phyloP scores from a whole-genome alignment of 495 filamentous ascomycete species.

The Physcia stellaris region DNA sequence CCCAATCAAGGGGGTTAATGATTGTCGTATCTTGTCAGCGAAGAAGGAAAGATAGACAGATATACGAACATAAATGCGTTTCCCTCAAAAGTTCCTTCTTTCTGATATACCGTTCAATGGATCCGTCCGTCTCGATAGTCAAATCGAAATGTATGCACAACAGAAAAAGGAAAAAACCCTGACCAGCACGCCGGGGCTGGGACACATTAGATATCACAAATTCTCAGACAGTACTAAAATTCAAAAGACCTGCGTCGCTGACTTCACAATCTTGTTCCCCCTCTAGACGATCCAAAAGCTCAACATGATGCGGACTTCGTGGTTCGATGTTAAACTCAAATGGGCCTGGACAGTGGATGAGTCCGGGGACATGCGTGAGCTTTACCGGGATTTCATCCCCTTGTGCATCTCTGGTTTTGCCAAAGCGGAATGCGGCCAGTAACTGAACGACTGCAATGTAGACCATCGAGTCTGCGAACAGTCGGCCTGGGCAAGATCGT shows the following conservation, averaged over 20 bases:
- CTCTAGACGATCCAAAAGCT: constrained; percentile 25
- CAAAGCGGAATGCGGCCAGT: constrained; percentile 28
- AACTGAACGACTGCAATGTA: constrained; percentile 23
- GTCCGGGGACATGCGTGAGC: constrained; percentile 21
- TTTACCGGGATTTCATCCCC: constrained; percentile 19
- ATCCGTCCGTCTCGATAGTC: too few relatives aligned
- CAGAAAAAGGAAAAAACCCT: too few relatives aligned
- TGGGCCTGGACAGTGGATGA: constrained; percentile 27
- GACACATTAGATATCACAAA: too few relatives aligned
- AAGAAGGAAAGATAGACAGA: too few relatives aligned
- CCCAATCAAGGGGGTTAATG: too few relatives aligned
- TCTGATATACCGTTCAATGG: too few relatives aligned
- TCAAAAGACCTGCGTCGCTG: constrained; percentile 14
- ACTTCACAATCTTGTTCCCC: constrained; percentile 29
- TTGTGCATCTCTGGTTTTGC: constrained; percentile 15
- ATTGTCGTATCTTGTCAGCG: too few relatives aligned
- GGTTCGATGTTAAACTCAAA: constrained; percentile 21
- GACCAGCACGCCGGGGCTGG: too few relatives aligned
- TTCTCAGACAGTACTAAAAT: too few relatives aligned
- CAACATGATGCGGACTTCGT: constrained; percentile 19
- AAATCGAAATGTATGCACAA: too few relatives aligned
- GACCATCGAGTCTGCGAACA: constrained; percentile 23
- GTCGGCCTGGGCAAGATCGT: constrained; percentile 25
- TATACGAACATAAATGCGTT: too few relatives aligned
- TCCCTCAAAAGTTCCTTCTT: too few relatives aligned